Conservation (phyloP, 306 rosid species). For the Quercus suber region DNA sequence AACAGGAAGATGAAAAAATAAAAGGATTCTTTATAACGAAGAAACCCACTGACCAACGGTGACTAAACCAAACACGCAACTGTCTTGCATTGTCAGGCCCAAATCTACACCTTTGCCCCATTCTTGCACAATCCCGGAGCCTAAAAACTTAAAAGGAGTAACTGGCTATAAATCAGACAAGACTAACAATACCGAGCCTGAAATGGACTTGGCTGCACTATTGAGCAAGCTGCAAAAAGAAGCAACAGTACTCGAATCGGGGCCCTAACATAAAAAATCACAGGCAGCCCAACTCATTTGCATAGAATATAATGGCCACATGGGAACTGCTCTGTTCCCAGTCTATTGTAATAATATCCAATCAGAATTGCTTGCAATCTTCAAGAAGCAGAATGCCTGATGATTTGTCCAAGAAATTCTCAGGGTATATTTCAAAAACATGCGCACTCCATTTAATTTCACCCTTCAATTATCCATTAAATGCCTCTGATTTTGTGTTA, state of each 20-base stretch:
- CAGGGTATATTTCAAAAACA: background rate
- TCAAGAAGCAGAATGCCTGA: background rate
- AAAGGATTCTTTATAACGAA: background rate
- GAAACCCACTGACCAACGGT: background rate
- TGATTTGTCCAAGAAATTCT: background rate
- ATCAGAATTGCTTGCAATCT: background rate
- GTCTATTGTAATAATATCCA: background rate
- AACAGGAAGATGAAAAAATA: too few relatives aligned
- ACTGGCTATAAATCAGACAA: background rate
- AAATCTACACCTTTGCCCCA: background rate
- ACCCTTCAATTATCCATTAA: background rate
- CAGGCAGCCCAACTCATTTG: too few relatives aligned
- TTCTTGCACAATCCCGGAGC: background rate
- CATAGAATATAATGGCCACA: background rate
- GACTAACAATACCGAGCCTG: background rate
- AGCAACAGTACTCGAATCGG: background rate
- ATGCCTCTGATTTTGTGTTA: background rate
- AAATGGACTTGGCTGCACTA: background rate
- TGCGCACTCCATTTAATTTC: background rate
- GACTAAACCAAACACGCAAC: background rate
- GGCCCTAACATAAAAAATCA: background rate
- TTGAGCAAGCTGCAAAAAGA: background rate
- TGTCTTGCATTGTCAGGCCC: background rate
- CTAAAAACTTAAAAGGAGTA: background rate
- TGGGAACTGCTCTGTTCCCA: background rate